phyloP scores from a whole-genome alignment of 371 early-diverging fungal genomes.

The Mucor plumbeus region DNA sequence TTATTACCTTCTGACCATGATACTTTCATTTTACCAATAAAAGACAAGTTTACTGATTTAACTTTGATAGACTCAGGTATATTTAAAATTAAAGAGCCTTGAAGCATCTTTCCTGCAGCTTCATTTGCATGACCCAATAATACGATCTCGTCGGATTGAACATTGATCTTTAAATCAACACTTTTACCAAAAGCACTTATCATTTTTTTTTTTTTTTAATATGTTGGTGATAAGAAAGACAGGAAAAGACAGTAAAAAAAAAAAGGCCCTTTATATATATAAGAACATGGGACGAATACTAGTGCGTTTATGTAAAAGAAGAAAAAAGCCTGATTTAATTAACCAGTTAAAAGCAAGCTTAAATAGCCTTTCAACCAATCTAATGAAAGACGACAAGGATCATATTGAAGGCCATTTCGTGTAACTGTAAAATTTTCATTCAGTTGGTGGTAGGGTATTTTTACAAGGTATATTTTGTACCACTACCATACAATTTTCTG shows the following conservation, averaged over 20 bases:
- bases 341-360: slow-evolving; percentile 2
- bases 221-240: background rate
- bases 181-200: slow-evolving; percentile 30
- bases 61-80: slow-evolving; percentile 34
- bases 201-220: slow-evolving; percentile 15
- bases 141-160: slow-evolving; percentile 27
- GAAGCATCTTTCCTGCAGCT: slow-evolving; percentile 34
- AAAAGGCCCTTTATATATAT: slow-evolving; percentile 4
- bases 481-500: background rate
- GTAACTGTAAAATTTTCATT: background rate
- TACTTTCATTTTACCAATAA: slow-evolving; percentile 41
- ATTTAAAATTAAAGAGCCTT: slow-evolving; percentile 25
- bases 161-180: slow-evolving; percentile 33
- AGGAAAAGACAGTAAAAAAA: background rate
- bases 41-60: slow-evolving; percentile 25
- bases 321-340: slow-evolving; percentile 7
- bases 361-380: background rate
- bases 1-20: slow-evolving; percentile 38
- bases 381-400: background rate
- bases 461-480: slow-evolving; percentile 7
- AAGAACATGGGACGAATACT: background rate
- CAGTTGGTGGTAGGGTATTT: background rate
- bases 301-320: slow-evolving; percentile 2
- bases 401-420: background rate
- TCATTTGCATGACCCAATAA: slow-evolving; percentile 30